Conservation (phyloP, 352 stramenopile species). For the Phytophthora nicotianae region DNA sequence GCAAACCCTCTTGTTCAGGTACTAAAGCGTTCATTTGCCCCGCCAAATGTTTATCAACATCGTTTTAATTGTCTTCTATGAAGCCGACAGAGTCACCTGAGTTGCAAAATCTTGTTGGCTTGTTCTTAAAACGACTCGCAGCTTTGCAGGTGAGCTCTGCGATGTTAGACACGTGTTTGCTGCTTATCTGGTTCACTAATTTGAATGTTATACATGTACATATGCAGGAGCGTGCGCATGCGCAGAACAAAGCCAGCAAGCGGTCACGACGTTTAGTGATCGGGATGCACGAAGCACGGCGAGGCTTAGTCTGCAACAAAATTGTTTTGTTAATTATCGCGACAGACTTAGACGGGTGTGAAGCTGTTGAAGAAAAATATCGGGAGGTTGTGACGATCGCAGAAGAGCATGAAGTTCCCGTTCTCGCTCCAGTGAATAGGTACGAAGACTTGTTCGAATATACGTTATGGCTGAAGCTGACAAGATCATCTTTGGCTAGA, state of each 20-base stretch:
- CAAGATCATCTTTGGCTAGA: constrained; percentile 45
- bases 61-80: neutral
- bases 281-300: constrained; percentile 91
- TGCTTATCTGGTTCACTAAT: neutral
- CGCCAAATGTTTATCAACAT: neutral
- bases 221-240: constrained; percentile 66
- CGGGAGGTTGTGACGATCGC: constrained; percentile 84
- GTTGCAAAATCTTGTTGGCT: constrained; percentile 16
- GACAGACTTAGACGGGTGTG: constrained; percentile 87
- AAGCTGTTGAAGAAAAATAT: constrained; percentile 82
- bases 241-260: constrained; percentile 52
- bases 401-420: constrained; percentile 43
- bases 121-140: constrained; percentile 36
- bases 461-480: neutral
- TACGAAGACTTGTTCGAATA: constrained; percentile 8
- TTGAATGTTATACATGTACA: constrained; percentile 4
- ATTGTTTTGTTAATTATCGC: constrained; percentile 89
- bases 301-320: constrained; percentile 86
- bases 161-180: neutral
- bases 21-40: neutral
- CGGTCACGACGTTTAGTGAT: constrained; percentile 86
- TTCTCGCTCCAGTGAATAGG: constrained; percentile 56
- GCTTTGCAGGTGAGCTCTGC: constrained; percentile 30
- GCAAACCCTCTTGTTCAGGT: constrained; percentile 15
- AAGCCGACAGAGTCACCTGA: constrained; percentile 16